These are phyloP conservation scores for Stagonosporopsis cucurbitacearum DNA, from an alignment of 2,329 filamentous ascomycete species.

Conservation along the genomic window DNA sequence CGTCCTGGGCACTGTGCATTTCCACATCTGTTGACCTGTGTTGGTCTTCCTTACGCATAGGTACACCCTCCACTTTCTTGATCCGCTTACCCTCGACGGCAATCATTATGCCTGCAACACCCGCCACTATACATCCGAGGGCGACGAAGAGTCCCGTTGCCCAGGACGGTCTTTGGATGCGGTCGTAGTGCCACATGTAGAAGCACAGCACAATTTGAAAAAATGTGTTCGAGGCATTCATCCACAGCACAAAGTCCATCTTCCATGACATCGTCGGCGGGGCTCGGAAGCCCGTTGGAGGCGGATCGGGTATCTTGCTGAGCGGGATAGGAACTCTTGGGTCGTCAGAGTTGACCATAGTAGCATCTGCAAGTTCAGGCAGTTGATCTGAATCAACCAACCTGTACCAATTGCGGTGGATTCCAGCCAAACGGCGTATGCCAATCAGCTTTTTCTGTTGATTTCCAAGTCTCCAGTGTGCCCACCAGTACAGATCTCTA, in stretches of 20 bases:
- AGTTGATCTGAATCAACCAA: conserved; percentile 69
- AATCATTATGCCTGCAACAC: conserved; percentile 71
- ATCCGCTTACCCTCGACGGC: conserved; percentile 69
- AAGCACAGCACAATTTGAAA: conserved; percentile 75
- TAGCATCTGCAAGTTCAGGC: conserved; percentile 32
- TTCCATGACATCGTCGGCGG: conserved; percentile 74
- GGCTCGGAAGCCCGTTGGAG: conserved; percentile 74
- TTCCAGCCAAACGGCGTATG: conserved; percentile 73
- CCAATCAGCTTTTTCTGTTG: conserved; percentile 56
- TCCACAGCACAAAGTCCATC: conserved; percentile 79
- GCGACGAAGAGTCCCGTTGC: conserved; percentile 80
- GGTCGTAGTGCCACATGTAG: conserved; percentile 84
- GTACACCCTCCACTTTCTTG: conserved; percentile 49
- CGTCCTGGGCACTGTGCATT: conserved; percentile 25
- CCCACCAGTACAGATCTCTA: conserved; percentile 72
- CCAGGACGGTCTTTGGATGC: conserved; percentile 78
- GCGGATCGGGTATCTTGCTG: conserved; percentile 67
- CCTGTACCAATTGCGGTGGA: conserved; percentile 78
- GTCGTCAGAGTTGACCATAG: conserved; percentile 45
- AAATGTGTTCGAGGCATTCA: conserved; percentile 79
- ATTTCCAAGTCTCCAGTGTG: conserved; percentile 60
- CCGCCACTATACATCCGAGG: conserved; percentile 73
- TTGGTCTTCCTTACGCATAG: conserved; percentile 36
- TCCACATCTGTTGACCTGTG: conserved; percentile 31
- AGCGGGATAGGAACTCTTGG: conserved; percentile 68